Evolutionary conservation across 345 rosid genomes (phyloP).

Genomic region (thale cress (Arabidopsis thaliana)): TAIR10.1 NC_003075.7:12897001-12897500

Average conservation of each 20-base stretch:
- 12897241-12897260: constrained; percentile 62
- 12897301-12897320: constrained; percentile 6
- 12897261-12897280: constrained; percentile 68
- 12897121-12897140: constrained; percentile 30
- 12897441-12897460: constrained; percentile 76
- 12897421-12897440: constrained; percentile 87
- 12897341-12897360: constrained; percentile 54
- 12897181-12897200: constrained; percentile 44
- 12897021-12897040: constrained; percentile 23
- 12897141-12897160: constrained; percentile 29
- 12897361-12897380: constrained; percentile 75
- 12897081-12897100: constrained; percentile 49
- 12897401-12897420: constrained; percentile 92
- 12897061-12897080: constrained; percentile 60
- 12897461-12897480: constrained; percentile 29
- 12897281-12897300: constrained; percentile 18
- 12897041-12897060: constrained; percentile 17
- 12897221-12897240: constrained; percentile 51
- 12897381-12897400: constrained; percentile 88
- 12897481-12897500: constrained; percentile 4
- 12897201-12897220: constrained; percentile 47
- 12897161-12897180: constrained; percentile 45
- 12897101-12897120: constrained; percentile 49
- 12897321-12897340: constrained; percentile 13
- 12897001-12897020: constrained; percentile 22